Evolutionary conservation across 2,329 filamentous ascomycete species (phyloP).

Genomic region (Aspergillus pseudoglaucus): DNA sequence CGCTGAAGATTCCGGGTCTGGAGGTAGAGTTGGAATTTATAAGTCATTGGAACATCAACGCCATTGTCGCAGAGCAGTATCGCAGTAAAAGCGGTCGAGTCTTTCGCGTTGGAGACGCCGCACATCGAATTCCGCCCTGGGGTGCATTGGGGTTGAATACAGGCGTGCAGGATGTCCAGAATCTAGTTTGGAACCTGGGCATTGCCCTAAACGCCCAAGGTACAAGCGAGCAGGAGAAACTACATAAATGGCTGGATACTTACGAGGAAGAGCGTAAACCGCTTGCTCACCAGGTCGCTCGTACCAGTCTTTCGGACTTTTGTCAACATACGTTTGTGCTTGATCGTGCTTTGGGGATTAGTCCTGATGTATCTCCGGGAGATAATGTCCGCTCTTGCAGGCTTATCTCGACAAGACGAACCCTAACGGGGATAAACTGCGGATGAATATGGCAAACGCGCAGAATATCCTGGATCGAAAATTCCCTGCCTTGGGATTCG

Average conservation of each 20-base stretch:
- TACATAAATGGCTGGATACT: constrained; percentile 13
- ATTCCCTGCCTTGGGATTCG: constrained; percentile 27
- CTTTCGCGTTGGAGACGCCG: constrained; percentile 34
- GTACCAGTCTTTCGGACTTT: constrained; percentile 24
- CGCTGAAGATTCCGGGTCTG: constrained; percentile 24
- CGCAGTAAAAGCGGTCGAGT: constrained; percentile 17
- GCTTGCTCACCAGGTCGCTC: constrained; percentile 23
- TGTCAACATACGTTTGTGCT: constrained; percentile 21
- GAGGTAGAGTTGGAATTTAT: constrained; percentile 23
- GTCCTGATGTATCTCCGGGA: constrained; percentile 8
- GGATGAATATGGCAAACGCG: constrained; percentile 17
- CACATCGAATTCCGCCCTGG: constrained; percentile 31
- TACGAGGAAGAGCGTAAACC: constrained; percentile 31
- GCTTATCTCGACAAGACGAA: constrained; percentile 3
- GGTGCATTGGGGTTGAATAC: constrained; percentile 34
- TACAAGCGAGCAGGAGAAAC: constrained; percentile 8
- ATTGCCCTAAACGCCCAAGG: constrained; percentile 17
- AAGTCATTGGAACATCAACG: constrained; percentile 28
- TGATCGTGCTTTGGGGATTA: constrained; percentile 27
- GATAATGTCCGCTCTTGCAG: constrained; percentile 17
- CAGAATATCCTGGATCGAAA: constrained; percentile 23
- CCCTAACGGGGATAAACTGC: constrained; percentile 11
- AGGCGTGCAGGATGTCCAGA: constrained; percentile 32
- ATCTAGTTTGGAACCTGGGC: constrained; percentile 34
- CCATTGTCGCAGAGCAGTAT: constrained; percentile 20